Evolutionary conservation across 1,284 basidiomycete genomes (phyloP), one percentile per base, ranked within the genome.

Genomic region (Trametes pubescens): DNA sequence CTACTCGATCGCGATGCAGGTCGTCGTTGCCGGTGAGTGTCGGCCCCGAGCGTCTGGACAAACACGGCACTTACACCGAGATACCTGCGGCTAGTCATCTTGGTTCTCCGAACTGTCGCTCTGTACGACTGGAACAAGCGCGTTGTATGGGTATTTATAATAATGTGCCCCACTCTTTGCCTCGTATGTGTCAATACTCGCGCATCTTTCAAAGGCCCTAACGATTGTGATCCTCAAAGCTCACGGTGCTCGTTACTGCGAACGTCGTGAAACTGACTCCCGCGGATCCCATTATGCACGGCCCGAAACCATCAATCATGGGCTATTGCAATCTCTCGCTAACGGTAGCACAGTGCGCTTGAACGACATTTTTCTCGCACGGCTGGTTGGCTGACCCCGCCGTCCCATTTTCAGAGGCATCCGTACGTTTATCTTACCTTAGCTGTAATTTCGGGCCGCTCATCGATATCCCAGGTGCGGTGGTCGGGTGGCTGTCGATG

Each of bases 81-180:
- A 22, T 8, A 26, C 53, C 26, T 32, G 4, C 40, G 9, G 9
- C 48, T 24, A 68, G 67, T 56, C 2, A 24, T 68, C 18, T 40
- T 65, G 24, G 40, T 62, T 4, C 26, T 62, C 2, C 64, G 67
- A n/a, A 66, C 62, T 2, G 60, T 51, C 18, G 67, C 64, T 4
- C 48, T 69, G 34, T 66, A 69, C 51, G 54, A 58, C n/a, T 32
- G 67, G 22, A 62, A 49, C 32, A 62, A 51, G 35, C 56, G 59
- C 4, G 32, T 69, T 7, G 40, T 69, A 1, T 24, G 40, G 7
- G 22, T 44, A 0, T 29, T 69, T 4, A 2, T 57, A 2, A n/a
- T 38, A 10, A 26, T 60, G 14, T 52, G 56, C 14, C 8, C 53
- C 11, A 21, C 47, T 2, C 44, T 52, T 1, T 24, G 29, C 9